Evolutionary conservation across 2,329 filamentous ascomycete species (phyloP).

Genomic region (Leptosphaerulina australis): DNA sequence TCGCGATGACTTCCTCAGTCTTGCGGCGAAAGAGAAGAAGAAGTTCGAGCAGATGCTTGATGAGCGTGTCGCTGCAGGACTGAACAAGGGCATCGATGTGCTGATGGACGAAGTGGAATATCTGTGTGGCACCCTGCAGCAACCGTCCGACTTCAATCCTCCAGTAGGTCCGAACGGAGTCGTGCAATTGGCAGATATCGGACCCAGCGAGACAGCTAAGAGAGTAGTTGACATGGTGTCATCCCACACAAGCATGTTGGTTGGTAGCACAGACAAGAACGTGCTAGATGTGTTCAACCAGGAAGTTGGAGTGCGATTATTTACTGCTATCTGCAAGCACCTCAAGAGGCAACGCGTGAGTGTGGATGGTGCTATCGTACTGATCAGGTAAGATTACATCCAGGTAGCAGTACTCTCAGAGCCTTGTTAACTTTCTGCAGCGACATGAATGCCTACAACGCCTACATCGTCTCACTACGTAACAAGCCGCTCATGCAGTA

Average conservation of each 20-base stretch:
- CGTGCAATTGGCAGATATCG: conserved; percentile 60
- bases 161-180: conserved; percentile 46
- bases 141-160: conserved; percentile 89
- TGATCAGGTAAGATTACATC: conserved; percentile 67
- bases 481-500: conserved; percentile 87
- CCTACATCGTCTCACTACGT: conserved; percentile 78
- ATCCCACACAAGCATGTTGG: conserved; percentile 88
- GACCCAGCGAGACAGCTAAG: conserved; percentile 77
- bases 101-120: conserved; percentile 99
- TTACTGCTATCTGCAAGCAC: conserved; percentile 93
- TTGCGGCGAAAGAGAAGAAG: conserved; percentile 93
- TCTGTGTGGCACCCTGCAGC: conserved; percentile 85
- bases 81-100: conserved; percentile 98
- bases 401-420: background rate
- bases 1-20: conserved; percentile 91
- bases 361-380: conserved; percentile 84
- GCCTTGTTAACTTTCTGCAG: conserved; percentile 51
- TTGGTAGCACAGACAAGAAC: conserved; percentile 94
- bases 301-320: conserved; percentile 91
- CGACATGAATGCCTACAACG: conserved; percentile 93
- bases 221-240: conserved; percentile 85
- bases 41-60: conserved; percentile 99
- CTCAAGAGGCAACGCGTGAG: conserved; percentile 94
- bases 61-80: conserved; percentile 89
- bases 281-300: conserved; percentile 99